Base-by-base conservation (phyloP, 2,329 filamentous ascomycete genomes). In the Dactylellina cionopaga region DNA sequence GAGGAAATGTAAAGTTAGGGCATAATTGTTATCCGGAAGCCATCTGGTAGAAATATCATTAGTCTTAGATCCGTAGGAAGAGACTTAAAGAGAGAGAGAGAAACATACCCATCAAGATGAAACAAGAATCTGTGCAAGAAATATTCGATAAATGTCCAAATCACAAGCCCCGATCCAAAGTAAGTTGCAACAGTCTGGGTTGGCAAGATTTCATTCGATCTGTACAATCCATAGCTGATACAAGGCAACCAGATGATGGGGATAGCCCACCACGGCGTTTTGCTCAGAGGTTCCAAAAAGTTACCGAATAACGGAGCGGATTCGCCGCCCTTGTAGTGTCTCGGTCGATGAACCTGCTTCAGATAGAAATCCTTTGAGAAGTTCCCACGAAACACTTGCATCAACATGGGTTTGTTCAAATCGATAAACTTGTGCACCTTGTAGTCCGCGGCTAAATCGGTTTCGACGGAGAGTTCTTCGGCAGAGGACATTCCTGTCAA, bases 361-460 rank as follows among this genome's bases (percentile, higher is more conserved):
- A 99, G 86, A 79, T 99, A 99, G 79, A 99, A 99, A n/a, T 92
- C 88, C 80, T 97, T 99, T 80, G 83, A 88, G 82, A 98, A 99
- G 27, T 90, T 91, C 47, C 93, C 90, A 75, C 83, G 86, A 90
- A 91, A 97, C 41, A 99, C 87, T 81, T 99, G 95, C 81, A 90
- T 85, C 62, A 99, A 85, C 62, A 99, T 85, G 5, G 95, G 94
- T 77, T 86, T 88, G 82, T 86, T 90, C 65, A 99, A 85, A 79
- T 99, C 94, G 72, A 99, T 85, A 78, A 99, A 99, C 81, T 96
- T 96, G 86, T 98, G 89, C 68, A 86, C 90, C 81, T 92, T 91
- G 84, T 90, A 99, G 79, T 99, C 95, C 46, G 81, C 81, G 22
- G 75, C 80, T 65, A 85, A 81, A 79, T 99, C 92, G 6, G 95